Conservation (phyloP, 2,329 filamentous ascomycete genomes). For the Uncinocarpus reesii region DNA sequence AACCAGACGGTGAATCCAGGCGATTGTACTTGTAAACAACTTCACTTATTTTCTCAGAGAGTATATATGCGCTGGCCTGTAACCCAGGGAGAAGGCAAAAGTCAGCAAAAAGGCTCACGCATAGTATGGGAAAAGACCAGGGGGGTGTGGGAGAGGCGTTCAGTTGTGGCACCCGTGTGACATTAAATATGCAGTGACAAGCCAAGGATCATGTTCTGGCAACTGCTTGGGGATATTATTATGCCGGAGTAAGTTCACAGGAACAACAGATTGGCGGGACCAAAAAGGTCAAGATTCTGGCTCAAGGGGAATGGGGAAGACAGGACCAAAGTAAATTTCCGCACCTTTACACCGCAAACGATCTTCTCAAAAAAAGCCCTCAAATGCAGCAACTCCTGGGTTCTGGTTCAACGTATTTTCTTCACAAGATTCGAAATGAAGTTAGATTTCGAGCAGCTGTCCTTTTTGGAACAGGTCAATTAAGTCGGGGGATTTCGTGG, state of each 20-base stretch:
- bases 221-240: slow-evolving; percentile 2
- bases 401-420: background rate
- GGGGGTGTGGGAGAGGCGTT: slow-evolving; percentile 12
- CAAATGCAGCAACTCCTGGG: background rate
- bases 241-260: too few species aligned
- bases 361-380: background rate
- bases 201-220: slow-evolving; percentile 4
- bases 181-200: slow-evolving; percentile 11
- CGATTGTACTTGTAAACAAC: background rate
- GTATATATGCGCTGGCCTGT: background rate
- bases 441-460: background rate
- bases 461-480: background rate
- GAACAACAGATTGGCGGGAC: slow-evolving; percentile 6
- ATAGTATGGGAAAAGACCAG: slow-evolving; percentile 1
- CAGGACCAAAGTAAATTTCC: slow-evolving; percentile 1
- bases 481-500: background rate
- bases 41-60: background rate
- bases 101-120: background rate
- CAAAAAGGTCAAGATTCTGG: slow-evolving; percentile 7
- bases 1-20: background rate
- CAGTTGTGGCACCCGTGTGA: slow-evolving; percentile 12
- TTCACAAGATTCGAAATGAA: background rate
- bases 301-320: slow-evolving; percentile 9
- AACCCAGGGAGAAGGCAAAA: background rate
- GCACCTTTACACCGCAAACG: slow-evolving; percentile 10